Evolutionary conservation across 257 asterid genomes (phyloP).

Genomic region (Thymus mandschuricus): DNA sequence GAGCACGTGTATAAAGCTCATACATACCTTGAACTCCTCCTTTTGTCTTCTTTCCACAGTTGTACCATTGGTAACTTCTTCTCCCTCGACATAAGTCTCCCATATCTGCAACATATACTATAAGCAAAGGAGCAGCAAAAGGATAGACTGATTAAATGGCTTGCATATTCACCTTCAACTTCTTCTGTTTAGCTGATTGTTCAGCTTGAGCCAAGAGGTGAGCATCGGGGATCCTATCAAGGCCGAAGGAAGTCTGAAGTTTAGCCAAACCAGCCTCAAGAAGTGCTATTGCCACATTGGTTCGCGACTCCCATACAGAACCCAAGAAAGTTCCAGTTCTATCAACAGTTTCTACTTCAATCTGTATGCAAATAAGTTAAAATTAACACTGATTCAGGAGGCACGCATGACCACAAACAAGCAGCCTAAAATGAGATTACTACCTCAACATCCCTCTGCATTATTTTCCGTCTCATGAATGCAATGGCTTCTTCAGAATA

Average conservation of each 20-base stretch:
- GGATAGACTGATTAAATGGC: background rate
- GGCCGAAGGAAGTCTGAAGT: conserved; percentile 80
- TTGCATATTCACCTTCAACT: conserved; percentile 73
- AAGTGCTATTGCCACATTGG: conserved; percentile 72
- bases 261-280: conserved; percentile 96
- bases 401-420: background rate
- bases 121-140: conserved; percentile 28
- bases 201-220: conserved; percentile 91
- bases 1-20: background rate
- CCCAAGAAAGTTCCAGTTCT: conserved; percentile 99
- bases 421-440: conserved; percentile 5
- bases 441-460: conserved; percentile 99
- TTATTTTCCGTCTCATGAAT: conserved; percentile 91
- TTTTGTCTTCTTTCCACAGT: conserved; percentile 66
- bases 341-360: conserved; percentile 95
- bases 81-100: conserved; percentile 81
- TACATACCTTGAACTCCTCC: conserved; percentile 77
- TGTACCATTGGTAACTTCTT: conserved; percentile 62
- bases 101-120: conserved; percentile 54
- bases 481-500: conserved; percentile 97
- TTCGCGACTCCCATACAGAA: conserved; percentile 80
- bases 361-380: conserved; percentile 41
- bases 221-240: conserved; percentile 83
- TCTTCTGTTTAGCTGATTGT: conserved; percentile 88
- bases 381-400: conserved; percentile 15